Evolutionary conservation across 2,329 filamentous ascomycete genomes (phyloP).

Genomic region (Epichloe uncinata): DNA sequence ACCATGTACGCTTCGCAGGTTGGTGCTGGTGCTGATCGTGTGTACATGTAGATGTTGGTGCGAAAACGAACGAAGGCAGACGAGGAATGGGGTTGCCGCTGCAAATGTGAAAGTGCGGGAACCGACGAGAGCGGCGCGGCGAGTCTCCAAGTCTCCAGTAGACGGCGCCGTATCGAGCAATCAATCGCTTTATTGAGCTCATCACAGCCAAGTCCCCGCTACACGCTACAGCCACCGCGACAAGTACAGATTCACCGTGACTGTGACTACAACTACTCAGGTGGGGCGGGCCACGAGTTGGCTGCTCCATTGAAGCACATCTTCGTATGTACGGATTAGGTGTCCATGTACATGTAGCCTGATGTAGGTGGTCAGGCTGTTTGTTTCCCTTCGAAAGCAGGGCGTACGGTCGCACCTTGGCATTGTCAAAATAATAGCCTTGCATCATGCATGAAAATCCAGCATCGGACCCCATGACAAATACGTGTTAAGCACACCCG

Average conservation of each 20-base stretch:
- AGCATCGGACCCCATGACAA: neutral
- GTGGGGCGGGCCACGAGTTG: too few relatives aligned
- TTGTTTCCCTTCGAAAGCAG: neutral
- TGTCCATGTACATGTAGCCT: too few relatives aligned
- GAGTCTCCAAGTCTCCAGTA: neutral
- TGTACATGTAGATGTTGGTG: constrained; percentile 16
- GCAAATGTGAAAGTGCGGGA: constrained; percentile 12
- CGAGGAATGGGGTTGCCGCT: constrained; percentile 15
- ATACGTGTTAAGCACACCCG: too few relatives aligned
- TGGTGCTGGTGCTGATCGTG: constrained; percentile 9
- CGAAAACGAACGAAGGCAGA: constrained; percentile 10
- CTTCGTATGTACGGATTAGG: too few relatives aligned
- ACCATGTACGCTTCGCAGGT: constrained; percentile 7
- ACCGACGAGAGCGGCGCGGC: constrained; percentile 7
- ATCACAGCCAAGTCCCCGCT: neutral
- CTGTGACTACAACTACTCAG: too few relatives aligned
- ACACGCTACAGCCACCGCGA: neutral
- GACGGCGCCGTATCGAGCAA: constrained; percentile 2
- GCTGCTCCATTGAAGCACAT: neutral
- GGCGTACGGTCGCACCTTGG: neutral
- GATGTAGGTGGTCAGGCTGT: neutral
- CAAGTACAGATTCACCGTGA: neutral
- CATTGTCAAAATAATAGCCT: neutral
- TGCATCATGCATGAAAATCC: neutral
- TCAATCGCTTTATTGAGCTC: neutral